Evolutionary conservation across 2,329 filamentous ascomycete species (phyloP).

Genomic region (Botrytis hyacinthi): DNA sequence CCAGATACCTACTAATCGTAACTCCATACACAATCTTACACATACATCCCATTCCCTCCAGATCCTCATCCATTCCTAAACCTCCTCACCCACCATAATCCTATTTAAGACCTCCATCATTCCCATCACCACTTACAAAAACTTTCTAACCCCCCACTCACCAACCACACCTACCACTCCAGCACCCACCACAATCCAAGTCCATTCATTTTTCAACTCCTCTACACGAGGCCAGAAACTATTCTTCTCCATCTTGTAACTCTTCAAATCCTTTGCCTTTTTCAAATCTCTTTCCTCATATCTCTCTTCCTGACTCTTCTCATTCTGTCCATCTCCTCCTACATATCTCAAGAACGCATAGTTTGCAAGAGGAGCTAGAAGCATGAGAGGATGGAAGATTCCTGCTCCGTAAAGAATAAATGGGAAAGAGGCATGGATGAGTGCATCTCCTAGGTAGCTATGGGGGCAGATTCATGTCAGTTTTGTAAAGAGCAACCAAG

Average conservation of each 20-base stretch:
- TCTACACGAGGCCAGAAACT: conserved; percentile 22
- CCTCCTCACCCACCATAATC: background rate
- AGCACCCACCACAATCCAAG: conserved; percentile 16
- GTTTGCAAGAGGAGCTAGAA: conserved; percentile 23
- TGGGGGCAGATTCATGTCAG: background rate
- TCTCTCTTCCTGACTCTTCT: conserved; percentile 20
- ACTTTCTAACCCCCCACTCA: conserved; percentile 5
- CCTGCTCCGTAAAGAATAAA: conserved; percentile 23
- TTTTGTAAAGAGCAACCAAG: background rate
- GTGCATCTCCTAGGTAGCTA: conserved; percentile 26
- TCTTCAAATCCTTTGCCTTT: conserved; percentile 17
- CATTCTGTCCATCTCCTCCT: conserved; percentile 22
- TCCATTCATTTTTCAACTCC: conserved; percentile 21
- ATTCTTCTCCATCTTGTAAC: conserved; percentile 22
- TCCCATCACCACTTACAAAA: background rate
- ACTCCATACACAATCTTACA: background rate
- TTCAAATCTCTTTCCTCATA: conserved; percentile 12
- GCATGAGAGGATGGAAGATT: conserved; percentile 22
- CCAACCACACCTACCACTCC: conserved; percentile 14
- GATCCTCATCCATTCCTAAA: background rate
- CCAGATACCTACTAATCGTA: background rate
- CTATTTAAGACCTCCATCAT: too few species aligned
- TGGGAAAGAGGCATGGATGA: conserved; percentile 24
- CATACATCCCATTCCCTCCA: fast-evolving
- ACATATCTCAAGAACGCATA: conserved; percentile 22